Evolutionary conservation across 768 basidiomycete species (phyloP).

Genomic region (Mrakia blollopis): DNA sequence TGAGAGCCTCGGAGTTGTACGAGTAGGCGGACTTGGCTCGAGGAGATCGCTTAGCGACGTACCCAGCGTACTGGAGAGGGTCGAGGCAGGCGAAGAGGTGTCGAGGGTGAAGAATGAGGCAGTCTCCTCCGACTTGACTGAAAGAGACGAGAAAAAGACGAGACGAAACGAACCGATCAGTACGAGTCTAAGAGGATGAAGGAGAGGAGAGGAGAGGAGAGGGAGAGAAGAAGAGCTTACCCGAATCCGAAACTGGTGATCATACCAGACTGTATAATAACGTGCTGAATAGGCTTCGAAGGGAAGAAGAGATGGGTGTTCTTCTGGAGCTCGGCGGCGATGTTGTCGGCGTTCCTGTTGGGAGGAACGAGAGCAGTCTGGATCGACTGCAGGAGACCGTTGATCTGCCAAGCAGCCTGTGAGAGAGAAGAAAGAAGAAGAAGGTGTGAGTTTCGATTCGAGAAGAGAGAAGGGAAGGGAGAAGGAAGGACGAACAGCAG

Average conservation of each 20-base stretch:
- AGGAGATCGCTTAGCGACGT: conserved; percentile 60
- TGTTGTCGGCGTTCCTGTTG: conserved; percentile 93
- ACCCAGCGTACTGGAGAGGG: conserved; percentile 69
- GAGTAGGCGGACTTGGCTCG: conserved; percentile 50
- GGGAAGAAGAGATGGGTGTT: conserved; percentile 94
- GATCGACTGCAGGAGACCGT: conserved; percentile 81
- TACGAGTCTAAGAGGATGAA: too few relatives aligned
- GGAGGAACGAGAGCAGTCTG: conserved; percentile 83
- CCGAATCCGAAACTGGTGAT: conserved; percentile 46
- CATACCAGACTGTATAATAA: conserved; percentile 59
- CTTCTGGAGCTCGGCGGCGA: conserved; percentile 66
- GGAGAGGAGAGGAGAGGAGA: too few relatives aligned
- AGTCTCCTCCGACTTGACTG: conserved; percentile 63
- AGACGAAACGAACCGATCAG: too few relatives aligned
- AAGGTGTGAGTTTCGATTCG: background rate
- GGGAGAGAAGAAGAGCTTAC: background rate
- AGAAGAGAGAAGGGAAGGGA: background rate
- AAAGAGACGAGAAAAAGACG: too few relatives aligned
- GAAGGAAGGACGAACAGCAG: conserved; percentile 54
- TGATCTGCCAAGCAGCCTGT: conserved; percentile 81
- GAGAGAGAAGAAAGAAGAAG: background rate
- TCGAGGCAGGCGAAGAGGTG: conserved; percentile 81
- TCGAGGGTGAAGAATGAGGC: conserved; percentile 81
- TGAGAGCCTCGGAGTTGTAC: conserved; percentile 86
- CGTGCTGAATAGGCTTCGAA: conserved; percentile 90